Evolutionary conservation across 352 stramenopile species (phyloP).

Genomic region (Globisporangium canariense): DNA sequence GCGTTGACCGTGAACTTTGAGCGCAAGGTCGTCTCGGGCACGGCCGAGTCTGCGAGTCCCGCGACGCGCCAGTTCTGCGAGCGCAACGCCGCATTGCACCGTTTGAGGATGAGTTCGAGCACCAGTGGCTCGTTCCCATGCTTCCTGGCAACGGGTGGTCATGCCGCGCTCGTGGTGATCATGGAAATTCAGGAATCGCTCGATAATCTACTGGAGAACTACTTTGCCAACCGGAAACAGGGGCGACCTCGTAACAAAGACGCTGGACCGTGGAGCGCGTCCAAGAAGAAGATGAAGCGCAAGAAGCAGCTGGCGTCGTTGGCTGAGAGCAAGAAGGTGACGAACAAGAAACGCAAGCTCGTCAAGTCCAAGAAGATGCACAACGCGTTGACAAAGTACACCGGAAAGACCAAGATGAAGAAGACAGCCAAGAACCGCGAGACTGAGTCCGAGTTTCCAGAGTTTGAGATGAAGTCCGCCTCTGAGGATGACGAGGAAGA

Average conservation of each 20-base stretch:
- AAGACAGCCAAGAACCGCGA: background rate
- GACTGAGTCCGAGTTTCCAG: conserved; percentile 17
- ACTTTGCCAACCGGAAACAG: conserved; percentile 54
- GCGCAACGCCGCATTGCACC: conserved; percentile 73
- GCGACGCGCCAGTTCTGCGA: conserved; percentile 67
- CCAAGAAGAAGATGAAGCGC: conserved; percentile 34
- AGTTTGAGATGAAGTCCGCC: conserved; percentile 5
- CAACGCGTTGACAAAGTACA: conserved; percentile 33
- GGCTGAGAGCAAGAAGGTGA: conserved; percentile 18
- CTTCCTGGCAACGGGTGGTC: conserved; percentile 59
- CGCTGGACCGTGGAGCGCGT: background rate
- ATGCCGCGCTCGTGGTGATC: conserved; percentile 71
- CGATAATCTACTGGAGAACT: conserved; percentile 46
- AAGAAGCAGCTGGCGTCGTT: conserved; percentile 5
- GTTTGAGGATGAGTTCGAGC: conserved; percentile 49
- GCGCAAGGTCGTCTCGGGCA: conserved; percentile 35
- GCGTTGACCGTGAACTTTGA: conserved; percentile 49
- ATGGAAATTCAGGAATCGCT: conserved; percentile 63
- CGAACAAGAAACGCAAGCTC: conserved; percentile 38
- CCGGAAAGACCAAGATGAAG: conserved; percentile 23
- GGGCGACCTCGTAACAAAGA: conserved; percentile 29
- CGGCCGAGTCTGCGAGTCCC: conserved; percentile 36
- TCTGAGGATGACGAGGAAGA: conserved; percentile 20
- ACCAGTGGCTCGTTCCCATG: conserved; percentile 44
- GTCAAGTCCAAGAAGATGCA: conserved; percentile 34